Evolutionary conservation across 306 rosid genomes (phyloP), one percentile per base, ranked within the genome.

Genomic region (Prosopis cineraria): DNA sequence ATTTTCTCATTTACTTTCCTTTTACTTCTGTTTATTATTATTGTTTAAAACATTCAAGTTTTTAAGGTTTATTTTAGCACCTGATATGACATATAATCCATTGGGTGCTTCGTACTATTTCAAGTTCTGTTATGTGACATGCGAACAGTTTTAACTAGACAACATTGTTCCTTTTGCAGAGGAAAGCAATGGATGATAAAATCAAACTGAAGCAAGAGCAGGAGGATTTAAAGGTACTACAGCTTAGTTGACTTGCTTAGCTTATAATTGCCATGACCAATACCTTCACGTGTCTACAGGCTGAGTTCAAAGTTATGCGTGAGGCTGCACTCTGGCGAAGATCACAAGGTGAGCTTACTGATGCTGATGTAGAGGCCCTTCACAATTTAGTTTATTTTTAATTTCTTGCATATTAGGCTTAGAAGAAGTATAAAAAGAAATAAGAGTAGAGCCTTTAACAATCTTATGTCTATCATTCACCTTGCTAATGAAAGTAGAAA

Each of bases 261-360:
- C 65, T 45, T 53, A 6, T 20, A 70, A 59, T 65, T 20, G 63
- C 50, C 70, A 36, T 62, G 36, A 44, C 43, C 68, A 70, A 72
- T 76, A 65, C 37, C 73, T 68, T 56, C 10, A 43, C 78, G 27
- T 33, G 58, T 79, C 64, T 31, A 78, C 82, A 94, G 98, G 87
- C 88, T 47, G 97, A 94, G 78, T 82, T 94, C 68, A 82, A 86
- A 87, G 84, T 64, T 63, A 94, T 94, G 98, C 96, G 88, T 3
- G 96, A 94, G 78, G 91, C 92, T 79, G 98, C 98, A 74, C 83
- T 92, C 58, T 94, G 98, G 97, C 90, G 98, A 89, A 89, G 83
- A 82, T 82, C 89, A 44, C 97, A 92, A 92, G 98, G 97, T 94
- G 78, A 79, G 85, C 36, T 55, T 24, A 47, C 24, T 33, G 68